These are phyloP conservation scores for Drechslerella dactyloides DNA, from an alignment of 2,329 filamentous ascomycete genomes.

Conservation along the genomic window DNA sequence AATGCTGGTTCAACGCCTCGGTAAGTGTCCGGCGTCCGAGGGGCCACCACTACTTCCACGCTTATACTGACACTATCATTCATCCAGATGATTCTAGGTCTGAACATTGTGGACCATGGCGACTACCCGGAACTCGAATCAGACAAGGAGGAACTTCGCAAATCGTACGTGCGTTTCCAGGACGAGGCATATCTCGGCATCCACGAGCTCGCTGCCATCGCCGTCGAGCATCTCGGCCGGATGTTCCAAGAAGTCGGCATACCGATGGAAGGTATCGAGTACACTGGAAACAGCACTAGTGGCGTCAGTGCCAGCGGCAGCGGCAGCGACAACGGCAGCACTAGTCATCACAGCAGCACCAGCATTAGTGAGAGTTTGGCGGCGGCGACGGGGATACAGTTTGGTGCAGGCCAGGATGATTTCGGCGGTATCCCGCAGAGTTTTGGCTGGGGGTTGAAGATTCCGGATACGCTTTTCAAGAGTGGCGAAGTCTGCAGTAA, in stretches of 20 bases:
- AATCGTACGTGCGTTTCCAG: slow-evolving; percentile 41
- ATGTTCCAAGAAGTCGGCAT: slow-evolving; percentile 47
- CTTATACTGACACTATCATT: not conserved
- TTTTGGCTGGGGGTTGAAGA: slow-evolving; percentile 35
- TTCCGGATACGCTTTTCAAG: slow-evolving; percentile 43
- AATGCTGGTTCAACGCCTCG: slow-evolving; percentile 48
- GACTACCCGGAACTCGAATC: slow-evolving; percentile 39
- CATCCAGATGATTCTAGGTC: slow-evolving; percentile 37
- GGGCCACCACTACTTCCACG: not conserved
- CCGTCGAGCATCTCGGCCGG: slow-evolving; percentile 31
- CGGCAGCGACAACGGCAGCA: not conserved
- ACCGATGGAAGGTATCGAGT: slow-evolving; percentile 40
- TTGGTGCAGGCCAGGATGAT: slow-evolving; percentile 2
- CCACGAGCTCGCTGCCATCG: slow-evolving; percentile 42
- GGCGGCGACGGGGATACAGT: not conserved
- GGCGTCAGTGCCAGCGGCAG: slow-evolving; percentile 1
- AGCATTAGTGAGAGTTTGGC: not conserved
- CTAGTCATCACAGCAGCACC: not conserved
- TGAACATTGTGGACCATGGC: slow-evolving; percentile 39
- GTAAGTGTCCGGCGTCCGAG: slow-evolving; percentile 7
- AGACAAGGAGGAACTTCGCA: slow-evolving; percentile 39
- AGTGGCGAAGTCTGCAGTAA: slow-evolving; percentile 45
- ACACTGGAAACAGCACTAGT: not conserved
- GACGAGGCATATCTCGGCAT: slow-evolving; percentile 42
- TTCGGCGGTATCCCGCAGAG: slow-evolving; percentile 33